Percentiles rank a stretch among this genome's conserved stretches.
phyloP scores from a whole-genome alignment of 257 asterid genomes.

The Agastache rugosa region DNA sequence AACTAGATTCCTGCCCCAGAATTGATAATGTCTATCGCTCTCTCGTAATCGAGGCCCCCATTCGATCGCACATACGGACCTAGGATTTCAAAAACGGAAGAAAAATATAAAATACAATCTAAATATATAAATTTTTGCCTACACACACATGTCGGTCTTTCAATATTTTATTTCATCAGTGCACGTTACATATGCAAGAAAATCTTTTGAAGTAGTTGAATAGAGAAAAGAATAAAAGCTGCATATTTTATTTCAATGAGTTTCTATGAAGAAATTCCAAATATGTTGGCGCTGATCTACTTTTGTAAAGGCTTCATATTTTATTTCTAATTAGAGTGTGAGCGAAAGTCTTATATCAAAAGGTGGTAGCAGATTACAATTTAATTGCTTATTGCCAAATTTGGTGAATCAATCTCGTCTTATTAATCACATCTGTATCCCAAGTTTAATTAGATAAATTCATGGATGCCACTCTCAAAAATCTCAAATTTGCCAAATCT shows the following conservation, averaged over 20 bases:
- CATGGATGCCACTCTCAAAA: neutral
- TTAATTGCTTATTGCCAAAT: neutral
- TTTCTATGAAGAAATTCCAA: neutral
- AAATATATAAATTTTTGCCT: no score
- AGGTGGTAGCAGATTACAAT: neutral
- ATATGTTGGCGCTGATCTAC: neutral
- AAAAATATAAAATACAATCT: no score
- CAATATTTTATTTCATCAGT: no score
- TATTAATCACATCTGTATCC: neutral
- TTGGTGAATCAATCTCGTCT: neutral
- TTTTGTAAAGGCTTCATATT: neutral
- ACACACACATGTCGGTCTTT: no score
- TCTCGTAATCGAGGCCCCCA: conserved; percentile 30
- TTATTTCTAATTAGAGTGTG: neutral
- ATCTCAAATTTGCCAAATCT: conserved; percentile 13
- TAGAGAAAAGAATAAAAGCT: no score
- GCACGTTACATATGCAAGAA: neutral
- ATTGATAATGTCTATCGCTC: conserved; percentile 12
- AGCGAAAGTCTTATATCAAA: neutral
- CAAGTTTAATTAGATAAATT: neutral
- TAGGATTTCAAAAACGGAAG: no score
- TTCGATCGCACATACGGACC: neutral
- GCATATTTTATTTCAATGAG: no score
- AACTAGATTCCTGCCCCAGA: conserved; percentile 16
- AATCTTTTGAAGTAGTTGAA: neutral